A percentile compares a stretch with the other conserved stretches of the same genome.
These are phyloP conservation scores for Globisporangium viniferum DNA, from an alignment of 352 stramenopile species.

Conservation along the genomic window DNA sequence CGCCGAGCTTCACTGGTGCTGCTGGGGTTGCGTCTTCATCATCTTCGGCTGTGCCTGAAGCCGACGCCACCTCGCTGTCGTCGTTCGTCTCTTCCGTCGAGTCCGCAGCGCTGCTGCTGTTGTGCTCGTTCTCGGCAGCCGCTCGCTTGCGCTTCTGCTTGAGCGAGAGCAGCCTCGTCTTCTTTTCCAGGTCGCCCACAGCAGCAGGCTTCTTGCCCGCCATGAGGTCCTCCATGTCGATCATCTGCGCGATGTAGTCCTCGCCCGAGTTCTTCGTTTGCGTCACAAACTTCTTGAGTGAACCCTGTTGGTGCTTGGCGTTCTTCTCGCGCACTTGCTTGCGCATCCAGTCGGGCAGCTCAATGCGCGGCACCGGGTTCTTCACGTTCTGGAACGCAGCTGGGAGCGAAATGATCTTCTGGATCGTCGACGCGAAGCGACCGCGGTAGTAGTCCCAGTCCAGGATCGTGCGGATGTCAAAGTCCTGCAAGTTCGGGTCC, in stretches of 20 bases:
- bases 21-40: background rate
- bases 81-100: slow-evolving; percentile 29
- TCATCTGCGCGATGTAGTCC: slow-evolving; percentile 59
- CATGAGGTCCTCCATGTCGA: slow-evolving; percentile 69
- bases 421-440: slow-evolving; percentile 88
- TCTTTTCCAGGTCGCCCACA: slow-evolving; percentile 6
- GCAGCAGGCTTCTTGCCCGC: slow-evolving; percentile 20
- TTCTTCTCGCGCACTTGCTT: slow-evolving; percentile 91
- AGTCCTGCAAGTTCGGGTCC: slow-evolving; percentile 89
- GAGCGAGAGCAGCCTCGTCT: slow-evolving; percentile 8
- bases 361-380: slow-evolving; percentile 96
- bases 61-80: slow-evolving; percentile 9
- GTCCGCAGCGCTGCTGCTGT: slow-evolving; percentile 10
- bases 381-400: slow-evolving; percentile 95
- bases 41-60: slow-evolving; percentile 4
- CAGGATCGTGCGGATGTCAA: slow-evolving; percentile 92
- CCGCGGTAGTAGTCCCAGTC: slow-evolving; percentile 99
- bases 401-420: slow-evolving; percentile 99
- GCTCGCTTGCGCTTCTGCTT: slow-evolving; percentile 20
- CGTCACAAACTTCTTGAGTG: slow-evolving; percentile 91
- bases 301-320: slow-evolving; percentile 69
- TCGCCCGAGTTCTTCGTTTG: slow-evolving; percentile 23
- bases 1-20: slow-evolving; percentile 49
- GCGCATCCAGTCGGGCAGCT: slow-evolving; percentile 96
- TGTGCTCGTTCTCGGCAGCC: slow-evolving; percentile 1